These are phyloP conservation scores for Fonsecaea monophora DNA, from an alignment of 2,329 filamentous ascomycete species.

Conservation along the genomic window DNA sequence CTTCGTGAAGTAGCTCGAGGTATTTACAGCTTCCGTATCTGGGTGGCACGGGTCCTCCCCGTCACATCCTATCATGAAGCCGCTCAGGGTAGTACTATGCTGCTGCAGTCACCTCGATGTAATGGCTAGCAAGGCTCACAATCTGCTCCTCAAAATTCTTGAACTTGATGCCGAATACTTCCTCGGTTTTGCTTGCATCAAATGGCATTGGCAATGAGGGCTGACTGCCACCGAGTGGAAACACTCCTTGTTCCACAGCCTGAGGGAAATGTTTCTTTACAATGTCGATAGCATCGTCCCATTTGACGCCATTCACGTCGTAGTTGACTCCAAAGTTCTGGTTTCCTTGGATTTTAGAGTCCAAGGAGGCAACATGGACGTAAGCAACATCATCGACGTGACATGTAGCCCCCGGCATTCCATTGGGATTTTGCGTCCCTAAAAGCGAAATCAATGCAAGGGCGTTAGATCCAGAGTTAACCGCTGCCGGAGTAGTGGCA, in stretches of 20 bases:
- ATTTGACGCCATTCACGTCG: constrained; percentile 36
- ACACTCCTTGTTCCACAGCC: constrained; percentile 46
- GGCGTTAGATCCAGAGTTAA: constrained; percentile 39
- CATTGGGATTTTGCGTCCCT: constrained; percentile 23
- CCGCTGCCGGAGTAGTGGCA: constrained; percentile 34
- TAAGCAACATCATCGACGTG: constrained; percentile 45
- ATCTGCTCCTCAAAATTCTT: constrained; percentile 48
- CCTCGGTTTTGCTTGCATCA: constrained; percentile 49
- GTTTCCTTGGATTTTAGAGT: constrained; percentile 29
- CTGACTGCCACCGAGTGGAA: constrained; percentile 62
- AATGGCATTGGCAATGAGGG: constrained; percentile 60
- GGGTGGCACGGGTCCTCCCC: neutral
- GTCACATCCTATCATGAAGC: neutral
- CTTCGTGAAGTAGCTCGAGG: neutral
- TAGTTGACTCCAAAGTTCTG: constrained; percentile 34
- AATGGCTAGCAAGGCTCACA: constrained; percentile 30
- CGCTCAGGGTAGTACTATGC: neutral
- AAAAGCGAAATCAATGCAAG: constrained; percentile 31
- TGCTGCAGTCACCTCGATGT: constrained; percentile 23
- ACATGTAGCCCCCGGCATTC: constrained; percentile 23
- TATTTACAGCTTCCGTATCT: neutral
- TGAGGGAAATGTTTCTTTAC: constrained; percentile 53
- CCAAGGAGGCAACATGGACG: constrained; percentile 43
- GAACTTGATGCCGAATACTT: constrained; percentile 53
- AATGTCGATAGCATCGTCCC: constrained; percentile 52